Percentiles rank a stretch among this genome's conserved stretches.
These are phyloP conservation scores for Punica granatum DNA, from an alignment of 345 rosid genomes.

Conservation along the genomic window DNA sequence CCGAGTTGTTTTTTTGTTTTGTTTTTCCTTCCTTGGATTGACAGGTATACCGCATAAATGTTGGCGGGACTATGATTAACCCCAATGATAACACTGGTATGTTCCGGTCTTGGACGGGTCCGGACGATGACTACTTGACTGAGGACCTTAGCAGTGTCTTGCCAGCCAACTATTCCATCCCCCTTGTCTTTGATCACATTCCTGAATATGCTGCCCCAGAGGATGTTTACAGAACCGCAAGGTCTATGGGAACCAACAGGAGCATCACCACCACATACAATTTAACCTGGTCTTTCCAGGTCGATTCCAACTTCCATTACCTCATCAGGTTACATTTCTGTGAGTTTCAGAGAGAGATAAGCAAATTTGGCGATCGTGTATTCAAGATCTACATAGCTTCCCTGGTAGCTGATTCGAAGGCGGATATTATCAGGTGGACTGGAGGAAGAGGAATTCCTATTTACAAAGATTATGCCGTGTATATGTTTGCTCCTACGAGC, in stretches of 20 bases:
- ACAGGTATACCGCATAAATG: constrained; percentile 23
- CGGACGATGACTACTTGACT: constrained; percentile 12
- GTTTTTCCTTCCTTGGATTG: not conserved
- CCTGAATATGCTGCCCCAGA: constrained; percentile 15
- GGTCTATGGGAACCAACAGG: too few species aligned
- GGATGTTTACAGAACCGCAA: too few species aligned
- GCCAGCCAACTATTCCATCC: not conserved
- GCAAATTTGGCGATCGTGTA: not conserved
- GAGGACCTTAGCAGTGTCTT: not conserved
- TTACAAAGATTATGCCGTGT: constrained; percentile 23
- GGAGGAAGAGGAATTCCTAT: constrained; percentile 17
- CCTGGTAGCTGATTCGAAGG: constrained; percentile 10
- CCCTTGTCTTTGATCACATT: not conserved
- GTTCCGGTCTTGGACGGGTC: constrained; percentile 28
- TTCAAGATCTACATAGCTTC: constrained; percentile 23
- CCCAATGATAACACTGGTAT: constrained; percentile 18
- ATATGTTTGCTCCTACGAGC: not conserved
- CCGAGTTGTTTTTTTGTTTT: too few species aligned
- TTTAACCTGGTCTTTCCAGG: constrained; percentile 29
- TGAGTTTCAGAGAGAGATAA: constrained; percentile 16
- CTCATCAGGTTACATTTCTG: constrained; percentile 39
- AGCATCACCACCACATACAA: constrained; percentile 28
- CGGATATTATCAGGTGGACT: constrained; percentile 18
- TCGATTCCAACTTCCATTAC: constrained; percentile 26
- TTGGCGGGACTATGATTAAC: constrained; percentile 17